Conservation (phyloP, 768 basidiomycete genomes). For the Boletus vermiculosoides region DNA sequence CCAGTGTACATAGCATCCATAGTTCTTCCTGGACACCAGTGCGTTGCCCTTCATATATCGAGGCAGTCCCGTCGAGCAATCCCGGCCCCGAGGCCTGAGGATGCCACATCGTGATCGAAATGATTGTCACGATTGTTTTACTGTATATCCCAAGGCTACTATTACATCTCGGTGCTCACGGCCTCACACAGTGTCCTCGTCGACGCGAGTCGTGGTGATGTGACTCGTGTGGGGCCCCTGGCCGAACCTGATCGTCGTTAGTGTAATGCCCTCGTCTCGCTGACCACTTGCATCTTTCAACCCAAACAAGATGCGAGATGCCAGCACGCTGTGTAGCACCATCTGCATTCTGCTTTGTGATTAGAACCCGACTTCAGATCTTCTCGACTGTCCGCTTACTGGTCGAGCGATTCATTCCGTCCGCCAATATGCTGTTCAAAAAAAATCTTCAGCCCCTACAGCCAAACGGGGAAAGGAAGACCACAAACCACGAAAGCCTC, state of each 20-base stretch:
- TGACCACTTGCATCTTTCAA: neutral
- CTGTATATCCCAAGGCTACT: neutral
- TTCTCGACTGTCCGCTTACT: neutral
- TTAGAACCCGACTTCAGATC: neutral
- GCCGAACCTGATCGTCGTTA: neutral
- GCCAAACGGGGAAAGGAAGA: neutral
- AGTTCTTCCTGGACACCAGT: neutral
- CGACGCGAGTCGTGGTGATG: neutral
- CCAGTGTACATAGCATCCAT: neutral
- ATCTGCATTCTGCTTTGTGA: neutral
- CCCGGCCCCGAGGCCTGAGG: no score
- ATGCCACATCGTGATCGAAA: neutral
- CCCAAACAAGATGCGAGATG: neutral
- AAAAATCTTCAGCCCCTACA: neutral
- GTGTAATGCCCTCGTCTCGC: neutral
- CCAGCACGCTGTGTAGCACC: neutral
- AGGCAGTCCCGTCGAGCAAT: no score
- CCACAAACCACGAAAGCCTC: neutral
- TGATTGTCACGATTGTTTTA: neutral
- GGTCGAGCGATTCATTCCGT: neutral
- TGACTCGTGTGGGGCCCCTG: neutral
- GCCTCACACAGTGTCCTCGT: neutral
- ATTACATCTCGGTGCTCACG: neutral
- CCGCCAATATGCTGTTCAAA: neutral
- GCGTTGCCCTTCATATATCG: neutral